These are phyloP conservation scores for Dacryopinax primogenitus DNA, from an alignment of 768 basidiomycete species.

Conservation along the genomic window DNA sequence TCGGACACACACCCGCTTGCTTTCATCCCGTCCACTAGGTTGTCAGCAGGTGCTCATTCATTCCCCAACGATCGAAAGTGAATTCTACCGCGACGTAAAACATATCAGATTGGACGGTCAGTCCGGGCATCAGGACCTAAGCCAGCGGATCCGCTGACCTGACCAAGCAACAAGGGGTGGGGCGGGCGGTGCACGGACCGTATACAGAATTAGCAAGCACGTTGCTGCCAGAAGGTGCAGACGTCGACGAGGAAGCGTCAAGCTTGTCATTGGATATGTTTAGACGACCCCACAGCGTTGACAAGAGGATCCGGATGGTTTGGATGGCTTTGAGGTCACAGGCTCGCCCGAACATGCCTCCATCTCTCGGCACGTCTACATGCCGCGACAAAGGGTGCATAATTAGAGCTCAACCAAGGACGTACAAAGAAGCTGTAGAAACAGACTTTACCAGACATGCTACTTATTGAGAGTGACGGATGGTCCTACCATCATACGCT, in stretches of 20 bases:
- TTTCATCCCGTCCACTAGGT: too few relatives aligned
- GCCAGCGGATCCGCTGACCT: not conserved
- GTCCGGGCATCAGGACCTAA: not conserved
- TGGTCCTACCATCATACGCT: not conserved
- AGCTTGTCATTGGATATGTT: too few relatives aligned
- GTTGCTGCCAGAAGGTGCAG: too few relatives aligned
- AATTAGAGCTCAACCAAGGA: not conserved
- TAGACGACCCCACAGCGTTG: too few relatives aligned
- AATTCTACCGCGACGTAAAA: not conserved
- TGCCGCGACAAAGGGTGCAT: not conserved
- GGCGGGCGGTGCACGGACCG: too few relatives aligned
- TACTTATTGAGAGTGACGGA: not conserved
- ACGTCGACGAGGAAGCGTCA: too few relatives aligned
- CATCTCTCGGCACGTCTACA: not conserved
- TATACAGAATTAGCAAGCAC: not conserved
- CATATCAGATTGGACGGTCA: not conserved
- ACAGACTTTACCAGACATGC: not conserved
- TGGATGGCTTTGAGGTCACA: not conserved
- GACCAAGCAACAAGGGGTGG: too few relatives aligned
- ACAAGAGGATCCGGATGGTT: not conserved
- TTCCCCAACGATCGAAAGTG: not conserved
- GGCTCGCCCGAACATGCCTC: constrained; percentile 4
- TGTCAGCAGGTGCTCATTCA: too few relatives aligned
- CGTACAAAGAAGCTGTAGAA: not conserved
- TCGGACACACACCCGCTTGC: too few relatives aligned